Conservation (phyloP, 2,329 filamentous ascomycete species). For the Lachnellula hyalina region DNA sequence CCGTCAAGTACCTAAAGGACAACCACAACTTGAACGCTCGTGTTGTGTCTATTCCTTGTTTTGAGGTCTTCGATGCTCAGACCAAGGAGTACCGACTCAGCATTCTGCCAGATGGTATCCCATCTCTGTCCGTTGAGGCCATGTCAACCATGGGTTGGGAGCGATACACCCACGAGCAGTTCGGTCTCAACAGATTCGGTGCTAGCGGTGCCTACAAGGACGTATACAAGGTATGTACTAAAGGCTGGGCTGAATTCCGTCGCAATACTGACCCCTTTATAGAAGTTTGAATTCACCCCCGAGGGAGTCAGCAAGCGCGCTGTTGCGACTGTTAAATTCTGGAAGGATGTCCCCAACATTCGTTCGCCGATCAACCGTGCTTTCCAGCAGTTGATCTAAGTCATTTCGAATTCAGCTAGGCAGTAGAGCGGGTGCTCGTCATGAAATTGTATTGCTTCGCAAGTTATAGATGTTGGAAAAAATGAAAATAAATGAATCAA, state of each 20-base stretch:
- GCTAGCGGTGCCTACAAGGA: conserved; percentile 96
- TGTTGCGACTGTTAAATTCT: conserved; percentile 88
- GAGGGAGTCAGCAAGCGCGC: conserved; percentile 96
- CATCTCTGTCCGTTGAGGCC: conserved; percentile 88
- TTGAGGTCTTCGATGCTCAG: conserved; percentile 94
- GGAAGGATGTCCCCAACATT: conserved; percentile 86
- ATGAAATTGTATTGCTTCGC: conserved; percentile 5
- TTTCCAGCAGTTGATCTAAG: conserved; percentile 93
- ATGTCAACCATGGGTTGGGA: conserved; percentile 98
- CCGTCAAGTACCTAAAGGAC: conserved; percentile 84
- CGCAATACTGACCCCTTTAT: conserved; percentile 34
- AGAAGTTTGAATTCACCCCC: conserved; percentile 99
- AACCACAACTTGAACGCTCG: conserved; percentile 83
- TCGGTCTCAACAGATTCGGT: conserved; percentile 98
- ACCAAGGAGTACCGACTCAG: conserved; percentile 90
- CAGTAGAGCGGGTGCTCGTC: background rate
- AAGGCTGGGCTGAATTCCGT: conserved; percentile 7
- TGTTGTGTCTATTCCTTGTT: conserved; percentile 93
- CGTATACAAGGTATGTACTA: conserved; percentile 73
- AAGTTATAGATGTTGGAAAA: background rate
- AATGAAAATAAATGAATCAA: background rate
- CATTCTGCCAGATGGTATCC: conserved; percentile 90
- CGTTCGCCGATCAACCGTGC: conserved; percentile 95
- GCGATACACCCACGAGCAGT: conserved; percentile 98
- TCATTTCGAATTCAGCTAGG: background rate